A percentile compares a stretch with the other conserved stretches of the same genome.
Conservation (phyloP, 495 filamentous ascomycete species). For the Aspergillus bridgeri region DNA sequence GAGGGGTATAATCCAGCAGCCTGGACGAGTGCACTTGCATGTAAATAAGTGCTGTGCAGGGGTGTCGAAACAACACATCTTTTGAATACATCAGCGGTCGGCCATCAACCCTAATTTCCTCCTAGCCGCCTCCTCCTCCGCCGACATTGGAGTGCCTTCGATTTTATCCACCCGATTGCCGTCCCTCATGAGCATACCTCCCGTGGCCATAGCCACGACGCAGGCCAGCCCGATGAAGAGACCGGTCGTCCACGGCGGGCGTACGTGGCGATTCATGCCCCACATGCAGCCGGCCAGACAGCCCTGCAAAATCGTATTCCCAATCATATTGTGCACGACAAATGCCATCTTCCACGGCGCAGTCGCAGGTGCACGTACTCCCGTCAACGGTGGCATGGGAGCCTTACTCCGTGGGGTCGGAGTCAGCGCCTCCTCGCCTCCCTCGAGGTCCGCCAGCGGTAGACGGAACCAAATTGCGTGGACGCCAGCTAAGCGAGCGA, state of each 20-base stretch:
- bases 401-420: background rate
- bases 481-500: conserved; percentile 55
- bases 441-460: conserved; percentile 27
- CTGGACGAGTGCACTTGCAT: too few species aligned
- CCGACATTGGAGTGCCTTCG: background rate
- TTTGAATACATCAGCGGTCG: too few species aligned
- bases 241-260: conserved; percentile 73
- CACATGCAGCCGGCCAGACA: conserved; percentile 76
- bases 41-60: background rate
- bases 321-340: conserved; percentile 63
- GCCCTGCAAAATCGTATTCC: conserved; percentile 71
- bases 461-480: conserved; percentile 68
- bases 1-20: too few species aligned
- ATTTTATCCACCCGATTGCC: background rate
- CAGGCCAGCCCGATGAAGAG: conserved; percentile 68
- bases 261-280: conserved; percentile 63
- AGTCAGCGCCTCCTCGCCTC: background rate
- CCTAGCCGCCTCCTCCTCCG: background rate
- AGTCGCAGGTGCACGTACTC: conserved; percentile 62
- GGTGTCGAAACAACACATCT: too few species aligned
- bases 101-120: background rate
- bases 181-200: conserved; percentile 48
- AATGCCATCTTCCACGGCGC: conserved; percentile 74
- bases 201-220: conserved; percentile 64
- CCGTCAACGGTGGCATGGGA: conserved; percentile 47